phyloP scores from a whole-genome alignment of 2,329 filamentous ascomycete genomes.

The Aspergillus ustus region DNA sequence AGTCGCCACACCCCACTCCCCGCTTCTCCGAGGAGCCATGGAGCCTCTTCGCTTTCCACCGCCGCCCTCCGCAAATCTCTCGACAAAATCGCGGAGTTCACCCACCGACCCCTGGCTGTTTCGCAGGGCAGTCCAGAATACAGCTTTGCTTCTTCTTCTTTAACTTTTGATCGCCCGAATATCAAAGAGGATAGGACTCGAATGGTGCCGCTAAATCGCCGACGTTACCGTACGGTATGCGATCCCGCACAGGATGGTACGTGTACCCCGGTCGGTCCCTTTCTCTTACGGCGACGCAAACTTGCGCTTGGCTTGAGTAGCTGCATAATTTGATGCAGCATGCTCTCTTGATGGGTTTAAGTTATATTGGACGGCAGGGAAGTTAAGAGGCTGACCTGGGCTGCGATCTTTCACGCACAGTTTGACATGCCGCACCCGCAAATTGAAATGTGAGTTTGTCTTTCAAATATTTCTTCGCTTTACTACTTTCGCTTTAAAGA shows the following conservation, averaged over 20 bases:
- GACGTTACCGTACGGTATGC: conserved; percentile 41
- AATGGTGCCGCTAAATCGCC: conserved; percentile 33
- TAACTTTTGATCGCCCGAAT: conserved; percentile 8
- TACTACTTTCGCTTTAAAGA: background rate
- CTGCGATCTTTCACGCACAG: conserved; percentile 32
- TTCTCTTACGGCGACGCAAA: background rate
- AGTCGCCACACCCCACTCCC: conserved; percentile 8
- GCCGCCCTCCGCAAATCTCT: conserved; percentile 13
- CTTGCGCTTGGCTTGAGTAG: background rate
- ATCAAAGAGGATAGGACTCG: conserved; percentile 14
- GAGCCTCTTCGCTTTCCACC: conserved; percentile 1
- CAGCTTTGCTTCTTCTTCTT: conserved; percentile 18
- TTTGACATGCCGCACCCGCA: conserved; percentile 62
- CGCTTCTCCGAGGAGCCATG: conserved; percentile 4
- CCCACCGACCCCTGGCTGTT: background rate
- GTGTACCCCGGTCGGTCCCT: conserved; percentile 22
- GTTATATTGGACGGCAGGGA: background rate
- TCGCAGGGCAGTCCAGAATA: background rate
- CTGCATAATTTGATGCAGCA: background rate
- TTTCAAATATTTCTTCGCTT: background rate
- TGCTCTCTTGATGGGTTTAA: background rate
- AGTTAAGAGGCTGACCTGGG: conserved; percentile 4
- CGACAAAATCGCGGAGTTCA: conserved; percentile 9
- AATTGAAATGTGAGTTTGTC: conserved; percentile 61
- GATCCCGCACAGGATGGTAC: conserved; percentile 50